These are phyloP conservation scores for Arxiozyma bovina DNA, from an alignment of 1,139 yeast genomes.

Conservation along the genomic window DNA sequence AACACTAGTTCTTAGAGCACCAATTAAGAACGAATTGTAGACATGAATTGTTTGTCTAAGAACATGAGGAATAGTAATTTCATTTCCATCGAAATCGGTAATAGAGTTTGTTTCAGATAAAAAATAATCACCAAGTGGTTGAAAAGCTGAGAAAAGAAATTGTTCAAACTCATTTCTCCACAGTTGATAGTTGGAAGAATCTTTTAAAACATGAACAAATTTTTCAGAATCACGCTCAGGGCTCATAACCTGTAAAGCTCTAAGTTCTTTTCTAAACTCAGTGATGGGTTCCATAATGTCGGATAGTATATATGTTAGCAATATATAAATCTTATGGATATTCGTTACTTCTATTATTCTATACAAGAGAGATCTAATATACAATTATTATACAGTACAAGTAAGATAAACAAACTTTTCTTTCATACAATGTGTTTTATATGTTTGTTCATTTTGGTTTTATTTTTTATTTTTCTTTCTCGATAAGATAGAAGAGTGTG, in stretches of 20 bases:
- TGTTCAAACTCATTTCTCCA: background rate
- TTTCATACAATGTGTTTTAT: too few relatives aligned
- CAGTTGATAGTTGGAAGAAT: background rate
- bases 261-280: too few relatives aligned
- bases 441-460: too few relatives aligned
- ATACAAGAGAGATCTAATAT: too few relatives aligned
- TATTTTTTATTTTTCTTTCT: too few relatives aligned
- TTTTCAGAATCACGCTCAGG: background rate
- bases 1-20: background rate
- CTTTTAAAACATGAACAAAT: background rate
- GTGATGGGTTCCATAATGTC: too few relatives aligned
- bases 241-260: background rate
- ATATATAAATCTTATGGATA: too few relatives aligned
- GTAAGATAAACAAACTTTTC: too few relatives aligned
- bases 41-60: background rate
- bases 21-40: background rate
- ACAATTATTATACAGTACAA: too few relatives aligned
- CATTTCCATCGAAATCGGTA: background rate
- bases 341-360: too few relatives aligned
- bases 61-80: background rate
- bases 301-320: too few relatives aligned
- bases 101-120: background rate
- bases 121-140: background rate
- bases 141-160: background rate
- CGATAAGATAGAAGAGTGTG: too few relatives aligned